Evolutionary conservation across 2,329 filamentous ascomycete genomes (phyloP).

Genomic region (Bipolaris cookei): DNA sequence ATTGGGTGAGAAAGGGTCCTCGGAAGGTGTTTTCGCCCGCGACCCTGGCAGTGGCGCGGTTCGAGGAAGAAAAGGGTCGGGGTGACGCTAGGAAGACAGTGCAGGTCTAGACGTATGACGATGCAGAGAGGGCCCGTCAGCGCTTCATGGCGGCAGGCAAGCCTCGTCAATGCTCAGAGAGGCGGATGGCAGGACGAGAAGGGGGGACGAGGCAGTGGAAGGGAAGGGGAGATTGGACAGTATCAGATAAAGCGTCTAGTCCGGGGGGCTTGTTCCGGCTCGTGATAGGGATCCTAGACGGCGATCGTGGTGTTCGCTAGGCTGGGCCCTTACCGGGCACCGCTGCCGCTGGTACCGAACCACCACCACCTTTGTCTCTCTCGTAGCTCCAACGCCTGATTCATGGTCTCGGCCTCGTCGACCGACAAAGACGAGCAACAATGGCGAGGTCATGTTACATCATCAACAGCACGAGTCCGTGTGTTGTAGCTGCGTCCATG

Average conservation of each 20-base stretch:
- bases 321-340: constrained; percentile 5
- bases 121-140: background rate
- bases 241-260: constrained; percentile 9
- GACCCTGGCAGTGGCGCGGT: constrained; percentile 23
- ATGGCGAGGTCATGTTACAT: background rate
- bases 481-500: background rate
- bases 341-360: background rate
- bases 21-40: constrained; percentile 16
- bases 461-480: background rate
- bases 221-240: constrained; percentile 8
- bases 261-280: constrained; percentile 9
- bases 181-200: constrained; percentile 1
- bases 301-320: constrained; percentile 18
- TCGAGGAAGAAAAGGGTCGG: constrained; percentile 18
- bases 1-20: constrained; percentile 2
- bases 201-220: background rate
- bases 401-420: background rate
- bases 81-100: constrained; percentile 18
- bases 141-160: constrained; percentile 6
- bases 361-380: background rate
- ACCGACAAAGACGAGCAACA: background rate
- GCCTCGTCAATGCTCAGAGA: background rate
- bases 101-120: background rate
- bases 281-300: constrained; percentile 14
- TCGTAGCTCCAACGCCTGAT: constrained; percentile 3